phyloP scores from a whole-genome alignment of 805 yeast genomes.

The Monosporozyma unispora region DNA sequence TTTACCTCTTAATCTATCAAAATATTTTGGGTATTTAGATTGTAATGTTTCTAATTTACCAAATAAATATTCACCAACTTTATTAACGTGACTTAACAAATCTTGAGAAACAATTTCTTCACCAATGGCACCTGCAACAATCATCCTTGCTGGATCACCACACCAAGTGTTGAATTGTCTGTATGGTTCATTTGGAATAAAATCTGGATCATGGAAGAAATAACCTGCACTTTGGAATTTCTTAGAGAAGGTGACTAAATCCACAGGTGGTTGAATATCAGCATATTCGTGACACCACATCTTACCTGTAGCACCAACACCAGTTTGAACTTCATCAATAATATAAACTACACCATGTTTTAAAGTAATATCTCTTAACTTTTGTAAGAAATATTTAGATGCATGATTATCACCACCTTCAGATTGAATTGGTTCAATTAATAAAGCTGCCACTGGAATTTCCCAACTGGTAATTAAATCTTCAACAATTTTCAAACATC shows the following conservation, averaged over 20 bases:
- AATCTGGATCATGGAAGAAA: slow-evolving; percentile 49
- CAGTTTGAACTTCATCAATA: slow-evolving; percentile 68
- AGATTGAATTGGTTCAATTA: slow-evolving; percentile 80
- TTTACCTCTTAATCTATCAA: slow-evolving; percentile 51
- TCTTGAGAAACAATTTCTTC: slow-evolving; percentile 44
- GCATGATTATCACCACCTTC: slow-evolving; percentile 77
- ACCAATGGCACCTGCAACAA: slow-evolving; percentile 52
- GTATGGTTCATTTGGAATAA: slow-evolving; percentile 53
- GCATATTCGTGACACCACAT: slow-evolving; percentile 70
- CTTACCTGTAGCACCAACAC: slow-evolving; percentile 65
- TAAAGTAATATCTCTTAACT: slow-evolving; percentile 49
- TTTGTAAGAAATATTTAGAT: slow-evolving; percentile 50
- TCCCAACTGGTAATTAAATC: slow-evolving; percentile 57
- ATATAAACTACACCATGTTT: slow-evolving; percentile 52
- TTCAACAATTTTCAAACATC: slow-evolving; percentile 74
- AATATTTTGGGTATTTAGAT: slow-evolving; percentile 33
- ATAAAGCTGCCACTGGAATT: slow-evolving; percentile 76
- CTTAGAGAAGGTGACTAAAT: slow-evolving; percentile 62
- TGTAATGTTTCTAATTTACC: slow-evolving; percentile 32
- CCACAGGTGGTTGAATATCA: slow-evolving; percentile 52
- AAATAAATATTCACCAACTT: slow-evolving; percentile 49
- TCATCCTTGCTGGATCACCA: slow-evolving; percentile 64
- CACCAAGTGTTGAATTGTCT: slow-evolving; percentile 76
- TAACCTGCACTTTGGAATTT: slow-evolving; percentile 69
- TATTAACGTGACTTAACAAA: slow-evolving; percentile 39